Percentiles rank a stretch among this genome's conserved stretches.
These are phyloP conservation scores for Rhodotorula sp. DNA, from an alignment of 1,284 basidiomycete species.

Conservation along the genomic window DNA sequence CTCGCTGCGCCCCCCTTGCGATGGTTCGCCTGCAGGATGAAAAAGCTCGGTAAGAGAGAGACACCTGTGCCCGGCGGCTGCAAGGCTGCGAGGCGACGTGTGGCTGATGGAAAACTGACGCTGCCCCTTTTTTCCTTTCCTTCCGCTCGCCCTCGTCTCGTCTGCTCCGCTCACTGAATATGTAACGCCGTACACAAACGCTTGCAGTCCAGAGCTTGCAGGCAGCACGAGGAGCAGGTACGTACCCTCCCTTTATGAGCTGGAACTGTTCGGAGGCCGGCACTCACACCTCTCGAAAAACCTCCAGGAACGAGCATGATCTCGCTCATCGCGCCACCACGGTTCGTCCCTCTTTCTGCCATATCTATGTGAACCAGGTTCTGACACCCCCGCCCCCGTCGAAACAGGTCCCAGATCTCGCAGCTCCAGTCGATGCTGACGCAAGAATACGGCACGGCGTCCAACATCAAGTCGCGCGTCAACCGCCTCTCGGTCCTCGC, in stretches of 20 bases:
- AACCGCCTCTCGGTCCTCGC: slow-evolving; percentile 96
- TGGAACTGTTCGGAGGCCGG: too few relatives aligned
- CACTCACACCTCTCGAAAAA: too few relatives aligned
- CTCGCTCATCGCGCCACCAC: slow-evolving; percentile 92
- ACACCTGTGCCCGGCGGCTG: too few relatives aligned
- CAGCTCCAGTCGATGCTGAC: slow-evolving; percentile 93
- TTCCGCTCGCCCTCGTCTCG: background rate
- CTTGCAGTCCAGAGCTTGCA: slow-evolving; percentile 50
- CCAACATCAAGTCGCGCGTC: slow-evolving; percentile 99
- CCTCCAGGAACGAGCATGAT: slow-evolving; percentile 91
- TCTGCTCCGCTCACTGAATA: too few relatives aligned
- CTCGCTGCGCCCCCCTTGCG: background rate
- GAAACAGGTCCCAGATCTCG: slow-evolving; percentile 79
- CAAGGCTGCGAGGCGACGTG: background rate
- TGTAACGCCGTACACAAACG: too few relatives aligned
- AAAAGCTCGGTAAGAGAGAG: slow-evolving; percentile 67
- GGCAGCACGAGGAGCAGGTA: slow-evolving; percentile 76
- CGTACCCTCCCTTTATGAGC: background rate
- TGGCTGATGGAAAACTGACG: background rate
- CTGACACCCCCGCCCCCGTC: too few relatives aligned
- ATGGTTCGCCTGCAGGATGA: slow-evolving; percentile 65
- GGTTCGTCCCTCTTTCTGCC: slow-evolving; percentile 54
- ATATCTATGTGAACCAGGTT: background rate
- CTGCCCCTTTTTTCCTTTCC: background rate
- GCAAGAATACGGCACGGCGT: slow-evolving; percentile 87